Conservation (phyloP, 2,329 filamentous ascomycete species). For the Grosmannia clavigera region DNA sequence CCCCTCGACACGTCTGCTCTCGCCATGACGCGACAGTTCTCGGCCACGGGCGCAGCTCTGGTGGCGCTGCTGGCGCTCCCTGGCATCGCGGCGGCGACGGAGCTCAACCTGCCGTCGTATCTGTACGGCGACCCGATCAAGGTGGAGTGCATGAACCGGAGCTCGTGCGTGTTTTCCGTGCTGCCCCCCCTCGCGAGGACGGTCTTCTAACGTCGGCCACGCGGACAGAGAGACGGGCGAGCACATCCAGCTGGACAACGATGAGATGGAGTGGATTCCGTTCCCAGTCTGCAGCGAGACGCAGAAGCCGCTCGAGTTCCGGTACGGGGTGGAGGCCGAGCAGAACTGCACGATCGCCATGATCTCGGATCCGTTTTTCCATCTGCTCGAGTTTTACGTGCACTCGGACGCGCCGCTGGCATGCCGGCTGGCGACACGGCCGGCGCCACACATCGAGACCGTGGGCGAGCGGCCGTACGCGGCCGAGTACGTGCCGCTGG, state of each 20-base stretch:
- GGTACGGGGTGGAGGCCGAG: slow-evolving; percentile 73
- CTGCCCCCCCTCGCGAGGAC: background rate
- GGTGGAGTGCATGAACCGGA: slow-evolving; percentile 63
- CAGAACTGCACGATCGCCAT: slow-evolving; percentile 73
- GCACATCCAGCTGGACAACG: slow-evolving; percentile 68
- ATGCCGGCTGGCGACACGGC: slow-evolving; percentile 77
- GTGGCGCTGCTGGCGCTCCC: background rate
- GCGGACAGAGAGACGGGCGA: slow-evolving; percentile 68
- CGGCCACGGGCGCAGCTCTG: background rate
- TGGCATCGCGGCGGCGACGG: slow-evolving; percentile 18
- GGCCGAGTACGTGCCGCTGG: slow-evolving; percentile 65
- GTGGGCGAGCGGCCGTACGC: slow-evolving; percentile 36
- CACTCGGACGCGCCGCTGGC: slow-evolving; percentile 89
- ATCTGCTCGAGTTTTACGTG: slow-evolving; percentile 92
- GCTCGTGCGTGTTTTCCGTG: slow-evolving; percentile 34
- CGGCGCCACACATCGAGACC: slow-evolving; percentile 42
- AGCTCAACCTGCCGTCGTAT: slow-evolving; percentile 44
- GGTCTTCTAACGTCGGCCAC: background rate
- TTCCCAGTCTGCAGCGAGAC: slow-evolving; percentile 91
- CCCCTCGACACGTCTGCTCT: background rate
- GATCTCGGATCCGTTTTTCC: slow-evolving; percentile 69
- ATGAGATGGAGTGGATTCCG: slow-evolving; percentile 83
- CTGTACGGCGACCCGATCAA: slow-evolving; percentile 54
- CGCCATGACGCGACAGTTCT: background rate
- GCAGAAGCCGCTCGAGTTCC: slow-evolving; percentile 64